A percentile compares a stretch with the other conserved stretches of the same genome.
Evolutionary conservation across 169 alveolate genomes (phyloP).

Genomic region (Plasmodium coatneyi): DNA sequence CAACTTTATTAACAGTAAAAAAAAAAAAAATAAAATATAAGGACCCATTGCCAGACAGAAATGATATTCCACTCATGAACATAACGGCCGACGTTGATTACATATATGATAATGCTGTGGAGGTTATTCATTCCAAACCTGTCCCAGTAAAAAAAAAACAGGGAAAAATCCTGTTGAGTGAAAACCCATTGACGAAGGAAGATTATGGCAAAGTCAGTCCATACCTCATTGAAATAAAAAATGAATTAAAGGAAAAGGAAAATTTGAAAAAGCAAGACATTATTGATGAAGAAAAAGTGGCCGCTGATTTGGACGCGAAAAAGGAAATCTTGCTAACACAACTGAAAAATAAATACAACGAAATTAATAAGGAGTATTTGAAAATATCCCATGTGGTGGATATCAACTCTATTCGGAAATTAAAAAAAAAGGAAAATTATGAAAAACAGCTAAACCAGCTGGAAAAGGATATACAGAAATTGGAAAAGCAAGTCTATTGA

Average conservation of each 20-base stretch:
- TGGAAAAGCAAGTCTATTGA: constrained; percentile 37
- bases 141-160: constrained; percentile 30
- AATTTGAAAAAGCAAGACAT: constrained; percentile 72
- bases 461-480: constrained; percentile 70
- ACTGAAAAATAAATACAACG: constrained; percentile 72
- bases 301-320: constrained; percentile 56
- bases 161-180: constrained; percentile 54
- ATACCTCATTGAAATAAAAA: constrained; percentile 47
- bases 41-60: constrained; percentile 65
- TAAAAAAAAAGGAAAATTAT: constrained; percentile 70
- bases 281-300: constrained; percentile 68
- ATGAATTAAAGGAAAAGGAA: constrained; percentile 71
- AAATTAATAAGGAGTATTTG: constrained; percentile 66
- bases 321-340: constrained; percentile 21
- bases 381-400: constrained; percentile 76
- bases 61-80: constrained; percentile 72
- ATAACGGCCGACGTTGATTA: constrained; percentile 62
- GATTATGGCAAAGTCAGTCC: constrained; percentile 75
- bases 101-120: constrained; percentile 75
- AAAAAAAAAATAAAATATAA: constrained; percentile 69
- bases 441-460: constrained; percentile 64
- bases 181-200: constrained; percentile 52
- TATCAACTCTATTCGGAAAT: constrained; percentile 66
- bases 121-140: constrained; percentile 53
- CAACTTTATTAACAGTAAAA: constrained; percentile 45